Base-by-base conservation (phyloP, 2,329 filamentous ascomycete species). In the Xylariaceae sp. region DNA sequence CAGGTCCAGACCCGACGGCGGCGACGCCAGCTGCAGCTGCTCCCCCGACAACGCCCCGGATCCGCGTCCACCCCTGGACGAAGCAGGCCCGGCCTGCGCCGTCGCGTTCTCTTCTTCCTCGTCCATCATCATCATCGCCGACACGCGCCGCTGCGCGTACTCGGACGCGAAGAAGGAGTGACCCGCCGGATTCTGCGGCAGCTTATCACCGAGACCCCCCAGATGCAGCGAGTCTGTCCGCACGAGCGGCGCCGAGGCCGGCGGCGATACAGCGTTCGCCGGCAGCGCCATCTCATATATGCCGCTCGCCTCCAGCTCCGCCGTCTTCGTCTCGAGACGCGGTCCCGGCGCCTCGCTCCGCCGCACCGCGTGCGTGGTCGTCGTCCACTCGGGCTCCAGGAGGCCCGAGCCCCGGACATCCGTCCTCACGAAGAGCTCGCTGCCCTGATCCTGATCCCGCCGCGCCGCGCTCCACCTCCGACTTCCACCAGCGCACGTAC, bases 91-190 rank as follows among this genome's bases (percentile, higher is more conserved):
- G 9, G 9, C 31, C 8, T 9, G 11, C 8, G 31, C 9, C 9
- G 31, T 16, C 11, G 9, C 9, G 31, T 34, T 16, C 31, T 13
- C 16, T 9, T 17, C 30, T 13, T 40, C 29, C 15, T 34, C 38
- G 22, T 26, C 22, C 22, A 26, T 26, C 22, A 39, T 19, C n/a
- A n/a, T n/a, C 15, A 39, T 19, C 29, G 19, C 33, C 3, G 38
- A 22, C 1, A 28, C 30, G 17, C 40, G 33, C 3, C 29, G 30
- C 39, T 47, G 49, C 17, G 51, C 39, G 35, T 43, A 55, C 15
- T 47, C 44, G 4, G 44, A 42, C 30, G 44, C 37, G 38, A 51
- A 57, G 45, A 57, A 56, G 2, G 49, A 50, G 9, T 45, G 31
- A 4, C 24, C 31, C 4, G 31, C 42, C 2, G 46, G 24, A 11